These are phyloP conservation scores for Tylopilus sp. DNA, from an alignment of 1,284 basidiomycete genomes.

Conservation along the genomic window DNA sequence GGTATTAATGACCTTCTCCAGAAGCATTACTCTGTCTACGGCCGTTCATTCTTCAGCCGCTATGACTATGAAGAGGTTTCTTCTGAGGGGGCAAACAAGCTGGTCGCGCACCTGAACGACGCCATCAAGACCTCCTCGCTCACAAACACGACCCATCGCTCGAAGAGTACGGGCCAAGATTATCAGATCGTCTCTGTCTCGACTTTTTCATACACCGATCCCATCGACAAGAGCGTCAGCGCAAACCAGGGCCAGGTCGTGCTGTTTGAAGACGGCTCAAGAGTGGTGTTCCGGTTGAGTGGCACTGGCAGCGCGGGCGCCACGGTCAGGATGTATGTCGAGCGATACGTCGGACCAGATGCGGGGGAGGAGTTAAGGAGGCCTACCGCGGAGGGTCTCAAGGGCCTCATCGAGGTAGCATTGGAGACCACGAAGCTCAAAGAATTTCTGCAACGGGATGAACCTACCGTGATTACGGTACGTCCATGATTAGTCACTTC, in stretches of 20 bases:
- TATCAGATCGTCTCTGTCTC: slow-evolving; percentile 81
- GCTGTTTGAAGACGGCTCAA: slow-evolving; percentile 85
- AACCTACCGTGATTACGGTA: slow-evolving; percentile 96
- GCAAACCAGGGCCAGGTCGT: slow-evolving; percentile 97
- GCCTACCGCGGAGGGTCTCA: slow-evolving; percentile 85
- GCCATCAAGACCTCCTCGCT: slow-evolving; percentile 69
- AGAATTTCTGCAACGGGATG: slow-evolving; percentile 79
- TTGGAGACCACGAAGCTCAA: slow-evolving; percentile 80
- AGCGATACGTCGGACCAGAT: slow-evolving; percentile 79
- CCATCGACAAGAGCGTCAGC: slow-evolving; percentile 90
- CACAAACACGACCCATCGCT: slow-evolving; percentile 61
- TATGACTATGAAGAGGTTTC: slow-evolving; percentile 99
- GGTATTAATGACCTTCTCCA: slow-evolving; percentile 89
- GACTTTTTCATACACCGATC: slow-evolving; percentile 96
- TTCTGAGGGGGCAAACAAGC: slow-evolving; percentile 82
- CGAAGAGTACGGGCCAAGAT: slow-evolving; percentile 60
- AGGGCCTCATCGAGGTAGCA: slow-evolving; percentile 95
- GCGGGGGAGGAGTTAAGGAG: slow-evolving; percentile 76
- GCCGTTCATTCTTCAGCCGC: slow-evolving; percentile 96
- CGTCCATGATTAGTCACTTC: slow-evolving; percentile 28
- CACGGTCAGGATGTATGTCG: slow-evolving; percentile 89
- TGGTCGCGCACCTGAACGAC: slow-evolving; percentile 78
- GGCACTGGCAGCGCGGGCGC: slow-evolving; percentile 96
- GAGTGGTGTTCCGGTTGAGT: slow-evolving; percentile 93
- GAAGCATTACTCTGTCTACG: slow-evolving; percentile 89